Conservation (phyloP, 176 grass and related monocot genomes). For the Zizania latifolia region DNA sequence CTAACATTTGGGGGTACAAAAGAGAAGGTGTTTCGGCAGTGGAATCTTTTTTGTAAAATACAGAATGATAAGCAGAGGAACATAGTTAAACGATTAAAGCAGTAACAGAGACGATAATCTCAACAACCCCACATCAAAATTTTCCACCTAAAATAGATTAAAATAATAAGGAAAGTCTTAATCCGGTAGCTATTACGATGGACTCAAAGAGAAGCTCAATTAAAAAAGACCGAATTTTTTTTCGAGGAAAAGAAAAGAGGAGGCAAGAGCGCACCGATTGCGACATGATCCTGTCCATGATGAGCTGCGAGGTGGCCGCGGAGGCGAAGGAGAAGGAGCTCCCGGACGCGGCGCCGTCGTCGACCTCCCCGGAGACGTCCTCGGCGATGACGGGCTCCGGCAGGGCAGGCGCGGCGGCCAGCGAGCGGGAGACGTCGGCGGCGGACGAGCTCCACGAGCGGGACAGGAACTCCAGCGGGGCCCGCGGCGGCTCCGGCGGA, state of each 20-base stretch:
- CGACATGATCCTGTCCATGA: conserved; percentile 91
- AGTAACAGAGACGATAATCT: background rate
- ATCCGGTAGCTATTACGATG: background rate
- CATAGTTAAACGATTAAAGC: background rate
- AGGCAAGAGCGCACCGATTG: conserved; percentile 48
- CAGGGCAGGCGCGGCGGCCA: background rate
- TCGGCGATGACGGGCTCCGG: conserved; percentile 24
- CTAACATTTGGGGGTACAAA: background rate
- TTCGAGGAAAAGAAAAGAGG: background rate
- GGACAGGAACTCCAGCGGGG: conserved; percentile 84
- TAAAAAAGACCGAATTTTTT: conserved; percentile 28
- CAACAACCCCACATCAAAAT: background rate
- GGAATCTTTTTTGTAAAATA: background rate
- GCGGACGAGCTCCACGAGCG: conserved; percentile 86
- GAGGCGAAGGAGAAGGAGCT: conserved; percentile 94
- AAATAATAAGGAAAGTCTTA: background rate
- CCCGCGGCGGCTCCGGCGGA: conserved; percentile 42
- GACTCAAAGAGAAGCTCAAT: background rate
- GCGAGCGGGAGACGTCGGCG: conserved; percentile 53
- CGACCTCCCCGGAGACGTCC: conserved; percentile 57
- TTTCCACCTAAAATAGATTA: background rate
- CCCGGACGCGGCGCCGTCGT: conserved; percentile 37
- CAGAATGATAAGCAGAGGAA: background rate
- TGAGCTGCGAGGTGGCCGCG: conserved; percentile 77
- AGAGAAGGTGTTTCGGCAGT: background rate